phyloP scores from a whole-genome alignment of 176 grass and related monocot genomes.

The Lolium perenne region DNA sequence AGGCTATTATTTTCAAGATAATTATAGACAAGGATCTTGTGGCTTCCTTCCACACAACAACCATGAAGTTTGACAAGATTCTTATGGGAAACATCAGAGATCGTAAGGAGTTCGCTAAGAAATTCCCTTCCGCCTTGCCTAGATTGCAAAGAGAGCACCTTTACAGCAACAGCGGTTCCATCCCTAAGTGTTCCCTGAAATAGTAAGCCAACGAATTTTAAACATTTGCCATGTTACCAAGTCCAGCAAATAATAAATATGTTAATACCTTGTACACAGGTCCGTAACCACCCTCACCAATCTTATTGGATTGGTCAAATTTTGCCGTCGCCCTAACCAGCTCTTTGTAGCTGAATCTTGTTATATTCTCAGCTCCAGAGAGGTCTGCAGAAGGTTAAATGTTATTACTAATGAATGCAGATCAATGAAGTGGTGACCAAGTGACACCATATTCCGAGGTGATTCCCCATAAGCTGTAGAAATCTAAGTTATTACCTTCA shows the following conservation, averaged over 20 bases:
- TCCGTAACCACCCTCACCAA: constrained; percentile 82
- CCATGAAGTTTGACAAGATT: constrained; percentile 78
- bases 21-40: constrained; percentile 77
- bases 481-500: constrained; percentile 42
- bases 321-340: constrained; percentile 60
- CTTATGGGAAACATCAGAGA: constrained; percentile 64
- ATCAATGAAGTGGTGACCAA: background rate
- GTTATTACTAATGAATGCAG: constrained; percentile 6
- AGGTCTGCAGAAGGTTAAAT: constrained; percentile 49
- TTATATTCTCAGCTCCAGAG: constrained; percentile 53
- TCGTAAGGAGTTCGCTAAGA: constrained; percentile 62
- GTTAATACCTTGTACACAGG: constrained; percentile 72
- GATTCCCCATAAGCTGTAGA: constrained; percentile 5
- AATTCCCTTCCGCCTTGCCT: constrained; percentile 78
- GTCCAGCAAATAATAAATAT: constrained; percentile 7
- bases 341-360: constrained; percentile 63
- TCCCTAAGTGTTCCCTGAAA: constrained; percentile 68
- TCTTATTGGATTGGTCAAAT: constrained; percentile 64
- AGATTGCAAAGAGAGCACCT: constrained; percentile 71
- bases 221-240: constrained; percentile 4
- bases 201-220: constrained; percentile 31
- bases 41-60: constrained; percentile 72
- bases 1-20: constrained; percentile 88
- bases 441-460: background rate
- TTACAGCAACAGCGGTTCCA: constrained; percentile 76